Conservation (phyloP, 345 rosid species). For the Heritiera littoralis region DNA sequence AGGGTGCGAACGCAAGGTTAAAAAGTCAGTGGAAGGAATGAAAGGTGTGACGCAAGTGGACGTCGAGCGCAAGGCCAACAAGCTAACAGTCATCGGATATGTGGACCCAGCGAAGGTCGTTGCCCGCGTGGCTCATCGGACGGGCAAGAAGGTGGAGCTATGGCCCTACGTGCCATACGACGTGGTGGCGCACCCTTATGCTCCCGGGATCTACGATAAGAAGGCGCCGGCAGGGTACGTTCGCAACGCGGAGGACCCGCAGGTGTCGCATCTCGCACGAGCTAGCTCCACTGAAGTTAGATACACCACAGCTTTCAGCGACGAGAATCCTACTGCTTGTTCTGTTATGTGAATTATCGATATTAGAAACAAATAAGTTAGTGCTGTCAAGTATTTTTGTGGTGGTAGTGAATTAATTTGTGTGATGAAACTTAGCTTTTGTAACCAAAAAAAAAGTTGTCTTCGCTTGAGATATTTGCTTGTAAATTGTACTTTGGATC, state of each 20-base stretch:
- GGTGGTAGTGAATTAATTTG: not conserved
- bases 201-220: constrained; percentile 81
- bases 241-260: constrained; percentile 64
- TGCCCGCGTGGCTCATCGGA: constrained; percentile 72
- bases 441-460: too few species aligned
- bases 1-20: constrained; percentile 94
- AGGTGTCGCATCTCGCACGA: constrained; percentile 66
- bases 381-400: not conserved
- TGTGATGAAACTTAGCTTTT: too few species aligned
- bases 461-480: not conserved
- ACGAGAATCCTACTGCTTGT: constrained; percentile 75
- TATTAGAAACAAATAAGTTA: not conserved
- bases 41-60: constrained; percentile 76
- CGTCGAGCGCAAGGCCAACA: constrained; percentile 78
- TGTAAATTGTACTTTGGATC: constrained; percentile 5
- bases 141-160: constrained; percentile 88
- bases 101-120: constrained; percentile 77
- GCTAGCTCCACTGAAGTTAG: constrained; percentile 96
- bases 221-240: constrained; percentile 92
- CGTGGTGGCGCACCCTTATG: constrained; percentile 87
- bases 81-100: constrained; percentile 85
- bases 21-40: constrained; percentile 79
- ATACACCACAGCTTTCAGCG: constrained; percentile 96
- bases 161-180: constrained; percentile 97
- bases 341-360: constrained; percentile 57